Base-by-base conservation (phyloP, 2,329 filamentous ascomycete genomes). In the Colletotrichum australisinense region DNA sequence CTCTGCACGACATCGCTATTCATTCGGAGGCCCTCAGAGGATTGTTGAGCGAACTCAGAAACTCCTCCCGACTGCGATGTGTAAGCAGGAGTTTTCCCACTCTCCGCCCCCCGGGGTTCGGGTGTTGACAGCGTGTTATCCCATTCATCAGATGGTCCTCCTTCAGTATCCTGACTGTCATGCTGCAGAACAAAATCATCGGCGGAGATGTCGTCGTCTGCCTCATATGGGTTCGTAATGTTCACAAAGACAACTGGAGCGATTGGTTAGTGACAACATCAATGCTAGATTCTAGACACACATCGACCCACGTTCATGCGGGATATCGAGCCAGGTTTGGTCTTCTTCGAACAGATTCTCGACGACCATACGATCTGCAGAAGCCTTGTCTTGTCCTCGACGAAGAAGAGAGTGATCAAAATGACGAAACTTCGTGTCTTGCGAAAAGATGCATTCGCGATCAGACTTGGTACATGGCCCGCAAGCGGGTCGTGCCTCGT, bases 401-500 rank as follows among this genome's bases (percentile, higher is more conserved):
- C 22, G 16, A 7, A 38, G 42, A 11, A 60, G 57, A 5, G 12
- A 22, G 1, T 42, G 42, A 22, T 56, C 66, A 14, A 63, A 68
- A 35, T 68, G 42, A 6, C 66, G 56, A 32, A 68, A 66, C 35
- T 52, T 62, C 2, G 46, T 62, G 49, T 62, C 56, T 28, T 64
- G 53, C 1, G 62, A 64, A 30, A 66, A 70, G 16, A 56, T 30
- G 35, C 71, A 73, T 49, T 67, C 5, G 58, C 52, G 42, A 1
- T 77, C 60, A 1, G 76, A 79, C 9, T 75, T 77, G 8, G 35
- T 30, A 22, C 78, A 79, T 2, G 72, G 73, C 11, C 77, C 74
- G 24, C 78, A 79, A 0, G 70, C 19, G 0, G 78, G 78, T 4
- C 76, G 78, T 0, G 19, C 53, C 32, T 80, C 77, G 46, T 80